These are phyloP conservation scores for Dictyophora rubrovolvata DNA, from an alignment of 768 basidiomycete genomes.

Conservation along the genomic window DNA sequence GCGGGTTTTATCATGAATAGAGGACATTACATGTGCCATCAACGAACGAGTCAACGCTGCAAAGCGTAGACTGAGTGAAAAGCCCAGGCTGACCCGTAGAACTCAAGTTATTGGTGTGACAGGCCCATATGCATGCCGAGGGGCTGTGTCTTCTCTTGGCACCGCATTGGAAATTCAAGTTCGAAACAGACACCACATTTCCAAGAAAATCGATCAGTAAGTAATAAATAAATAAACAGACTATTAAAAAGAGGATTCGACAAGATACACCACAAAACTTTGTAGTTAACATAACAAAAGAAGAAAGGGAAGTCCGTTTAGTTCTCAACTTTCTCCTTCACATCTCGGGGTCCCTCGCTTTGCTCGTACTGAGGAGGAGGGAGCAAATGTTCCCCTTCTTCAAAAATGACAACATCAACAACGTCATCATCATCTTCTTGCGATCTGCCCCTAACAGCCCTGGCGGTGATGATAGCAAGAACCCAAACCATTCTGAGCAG, in stretches of 20 bases:
- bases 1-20: not conserved
- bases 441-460: constrained; percentile 39
- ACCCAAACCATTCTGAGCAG: constrained; percentile 77
- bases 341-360: not conserved
- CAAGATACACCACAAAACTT: not conserved
- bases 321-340: not conserved
- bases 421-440: constrained; percentile 15
- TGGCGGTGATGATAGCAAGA: constrained; percentile 48
- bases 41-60: not conserved
- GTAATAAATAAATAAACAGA: not conserved
- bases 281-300: not conserved
- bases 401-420: constrained; percentile 33
- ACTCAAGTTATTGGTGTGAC: not conserved
- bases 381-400: constrained; percentile 36
- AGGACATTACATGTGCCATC: not conserved
- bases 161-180: not conserved
- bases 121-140: not conserved
- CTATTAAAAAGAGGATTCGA: not conserved
- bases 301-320: not conserved
- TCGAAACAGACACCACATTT: not conserved
- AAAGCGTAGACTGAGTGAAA: not conserved
- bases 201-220: too few species aligned
- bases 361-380: constrained; percentile 52
- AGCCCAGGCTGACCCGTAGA: not conserved
- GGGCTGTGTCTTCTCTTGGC: not conserved